phyloP scores from a whole-genome alignment of 768 basidiomycete species.

The Boletus rex-veris region DNA sequence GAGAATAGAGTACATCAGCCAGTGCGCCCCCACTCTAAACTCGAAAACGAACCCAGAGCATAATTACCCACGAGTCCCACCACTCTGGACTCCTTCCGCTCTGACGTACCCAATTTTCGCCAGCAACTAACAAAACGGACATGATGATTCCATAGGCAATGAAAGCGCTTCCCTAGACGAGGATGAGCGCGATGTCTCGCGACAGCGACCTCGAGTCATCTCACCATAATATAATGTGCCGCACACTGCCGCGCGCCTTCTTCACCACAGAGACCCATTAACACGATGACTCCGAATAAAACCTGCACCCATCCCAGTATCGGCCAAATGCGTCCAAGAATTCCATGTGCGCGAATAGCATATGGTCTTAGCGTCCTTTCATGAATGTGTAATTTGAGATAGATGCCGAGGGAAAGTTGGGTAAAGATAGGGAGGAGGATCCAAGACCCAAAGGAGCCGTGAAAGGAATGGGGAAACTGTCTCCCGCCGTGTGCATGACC shows the following conservation, averaged over 20 bases:
- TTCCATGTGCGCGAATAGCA: constrained; percentile 65
- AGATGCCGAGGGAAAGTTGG: constrained; percentile 76
- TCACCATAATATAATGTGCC: constrained; percentile 79
- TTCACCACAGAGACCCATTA: constrained; percentile 78
- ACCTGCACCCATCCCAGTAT: constrained; percentile 87
- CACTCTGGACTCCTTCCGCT: constrained; percentile 77
- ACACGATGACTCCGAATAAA: constrained; percentile 76
- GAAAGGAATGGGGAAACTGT: constrained; percentile 67
- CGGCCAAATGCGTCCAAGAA: constrained; percentile 83
- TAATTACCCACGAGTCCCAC: constrained; percentile 75
- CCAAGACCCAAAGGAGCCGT: constrained; percentile 59
- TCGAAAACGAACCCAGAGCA: constrained; percentile 44
- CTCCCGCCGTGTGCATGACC: constrained; percentile 88
- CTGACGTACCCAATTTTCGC: constrained; percentile 72
- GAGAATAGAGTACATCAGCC: neutral
- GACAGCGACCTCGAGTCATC: constrained; percentile 1
- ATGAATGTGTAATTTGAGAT: constrained; percentile 89
- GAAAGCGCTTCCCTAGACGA: constrained; percentile 69
- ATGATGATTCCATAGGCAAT: constrained; percentile 84
- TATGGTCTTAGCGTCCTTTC: constrained; percentile 71
- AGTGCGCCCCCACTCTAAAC: neutral
- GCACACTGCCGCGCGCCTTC: constrained; percentile 74
- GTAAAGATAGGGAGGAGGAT: constrained; percentile 56
- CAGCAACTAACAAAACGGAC: constrained; percentile 71
- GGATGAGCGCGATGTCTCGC: constrained; percentile 11